A percentile compares a stretch with the other conserved stretches of the same genome.
Conservation (phyloP, 371 early-diverging fungal genomes). For the Smittium mucronatum region DNA sequence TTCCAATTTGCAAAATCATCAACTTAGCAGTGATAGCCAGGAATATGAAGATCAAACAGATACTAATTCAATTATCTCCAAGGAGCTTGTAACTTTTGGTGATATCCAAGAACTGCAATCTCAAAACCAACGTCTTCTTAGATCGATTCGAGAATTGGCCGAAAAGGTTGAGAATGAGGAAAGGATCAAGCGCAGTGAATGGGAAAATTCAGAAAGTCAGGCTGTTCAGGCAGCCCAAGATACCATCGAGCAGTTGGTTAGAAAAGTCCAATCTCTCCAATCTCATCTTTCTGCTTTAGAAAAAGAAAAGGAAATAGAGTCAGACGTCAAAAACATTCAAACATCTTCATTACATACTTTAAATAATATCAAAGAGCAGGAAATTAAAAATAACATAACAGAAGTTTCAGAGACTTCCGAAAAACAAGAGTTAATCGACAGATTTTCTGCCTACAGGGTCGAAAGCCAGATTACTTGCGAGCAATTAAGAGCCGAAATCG, state of each 20-base stretch:
- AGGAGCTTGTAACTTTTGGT: constrained; percentile 37
- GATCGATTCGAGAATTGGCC: constrained; percentile 37
- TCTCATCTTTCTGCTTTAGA: constrained; percentile 31
- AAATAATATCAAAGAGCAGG: background rate
- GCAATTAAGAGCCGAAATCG: constrained; percentile 35
- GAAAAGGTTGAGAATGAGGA: constrained; percentile 35
- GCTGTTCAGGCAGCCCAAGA: constrained; percentile 38
- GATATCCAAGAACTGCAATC: constrained; percentile 40
- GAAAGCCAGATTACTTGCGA: constrained; percentile 38
- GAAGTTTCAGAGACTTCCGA: background rate
- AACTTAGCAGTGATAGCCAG: constrained; percentile 15
- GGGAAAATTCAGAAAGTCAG: constrained; percentile 31
- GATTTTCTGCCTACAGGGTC: constrained; percentile 41
- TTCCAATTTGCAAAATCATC: background rate
- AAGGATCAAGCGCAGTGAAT: constrained; percentile 20
- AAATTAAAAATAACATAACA: background rate
- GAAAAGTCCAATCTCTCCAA: constrained; percentile 32
- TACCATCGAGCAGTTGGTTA: constrained; percentile 33
- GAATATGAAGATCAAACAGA: background rate
- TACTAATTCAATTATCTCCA: constrained; percentile 31
- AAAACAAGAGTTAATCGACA: constrained; percentile 25
- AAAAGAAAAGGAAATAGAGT: constrained; percentile 39
- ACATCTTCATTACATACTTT: background rate
- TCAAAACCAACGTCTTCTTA: constrained; percentile 43
- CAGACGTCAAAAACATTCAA: constrained; percentile 14